A percentile compares a stretch with the other conserved stretches of the same genome.
These are phyloP conservation scores for Aspergillus spinulosporus DNA, from an alignment of 2,329 filamentous ascomycete species.

Conservation along the genomic window DNA sequence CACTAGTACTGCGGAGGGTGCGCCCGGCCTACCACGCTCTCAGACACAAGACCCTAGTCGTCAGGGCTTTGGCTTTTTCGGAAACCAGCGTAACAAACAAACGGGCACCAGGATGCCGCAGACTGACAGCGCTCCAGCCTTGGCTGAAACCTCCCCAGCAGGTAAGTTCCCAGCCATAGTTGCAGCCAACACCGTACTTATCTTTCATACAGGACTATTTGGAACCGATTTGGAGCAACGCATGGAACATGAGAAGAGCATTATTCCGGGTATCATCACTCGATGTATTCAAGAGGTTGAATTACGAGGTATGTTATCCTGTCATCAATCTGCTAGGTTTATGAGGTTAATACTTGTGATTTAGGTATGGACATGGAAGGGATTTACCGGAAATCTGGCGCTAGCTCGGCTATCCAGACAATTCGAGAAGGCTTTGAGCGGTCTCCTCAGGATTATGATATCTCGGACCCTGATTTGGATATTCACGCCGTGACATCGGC, in stretches of 20 bases:
- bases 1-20: constrained; percentile 37
- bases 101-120: constrained; percentile 41
- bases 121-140: constrained; percentile 46
- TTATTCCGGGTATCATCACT: constrained; percentile 86
- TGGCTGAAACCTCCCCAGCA: constrained; percentile 39
- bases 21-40: constrained; percentile 36
- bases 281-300: constrained; percentile 97
- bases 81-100: constrained; percentile 48
- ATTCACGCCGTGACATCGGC: constrained; percentile 96
- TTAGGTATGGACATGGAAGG: constrained; percentile 87
- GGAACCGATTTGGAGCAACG: constrained; percentile 85
- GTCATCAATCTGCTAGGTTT: not conserved
- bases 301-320: constrained; percentile 62
- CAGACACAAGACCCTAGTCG: constrained; percentile 49
- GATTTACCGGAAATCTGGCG: constrained; percentile 96
- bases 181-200: constrained; percentile 10
- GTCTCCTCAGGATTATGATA: constrained; percentile 73
- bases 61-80: constrained; percentile 72
- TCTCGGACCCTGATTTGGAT: constrained; percentile 89
- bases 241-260: constrained; percentile 81
- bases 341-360: constrained; percentile 17
- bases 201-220: constrained; percentile 62
- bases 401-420: constrained; percentile 82
- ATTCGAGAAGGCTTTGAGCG: constrained; percentile 92
- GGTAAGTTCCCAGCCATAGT: constrained; percentile 34